phyloP scores from a whole-genome alignment of 176 grass and related monocot genomes.

The Triticum monococcum region DNA sequence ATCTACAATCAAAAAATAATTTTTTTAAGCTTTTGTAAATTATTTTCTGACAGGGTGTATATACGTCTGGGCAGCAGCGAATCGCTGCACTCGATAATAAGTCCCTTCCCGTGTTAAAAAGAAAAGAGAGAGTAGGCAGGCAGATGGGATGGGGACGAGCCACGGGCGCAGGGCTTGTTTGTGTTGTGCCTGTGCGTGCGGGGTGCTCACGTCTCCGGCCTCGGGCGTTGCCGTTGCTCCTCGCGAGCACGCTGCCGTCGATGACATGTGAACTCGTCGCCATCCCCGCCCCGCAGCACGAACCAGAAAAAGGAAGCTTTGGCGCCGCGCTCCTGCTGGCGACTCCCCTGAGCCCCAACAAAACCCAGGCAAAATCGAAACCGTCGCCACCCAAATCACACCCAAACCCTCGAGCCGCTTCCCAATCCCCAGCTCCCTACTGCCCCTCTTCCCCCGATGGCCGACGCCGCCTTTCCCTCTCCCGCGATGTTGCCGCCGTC shows the following conservation, averaged over 20 bases:
- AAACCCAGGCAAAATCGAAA: background rate
- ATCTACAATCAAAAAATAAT: too few species aligned
- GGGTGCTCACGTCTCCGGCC: background rate
- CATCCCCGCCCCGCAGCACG: background rate
- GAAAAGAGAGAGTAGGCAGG: too few species aligned
- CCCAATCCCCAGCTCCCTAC: background rate
- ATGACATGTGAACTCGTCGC: background rate
- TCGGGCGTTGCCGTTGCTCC: background rate
- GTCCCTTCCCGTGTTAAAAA: too few species aligned
- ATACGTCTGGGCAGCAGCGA: too few species aligned
- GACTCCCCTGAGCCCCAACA: background rate
- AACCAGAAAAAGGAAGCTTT: conserved; percentile 20
- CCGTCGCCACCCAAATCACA: background rate
- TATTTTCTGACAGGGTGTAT: too few species aligned
- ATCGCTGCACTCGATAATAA: too few species aligned
- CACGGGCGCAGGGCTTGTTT: too few species aligned
- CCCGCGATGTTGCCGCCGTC: background rate
- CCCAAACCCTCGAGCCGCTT: background rate
- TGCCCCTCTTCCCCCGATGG: background rate
- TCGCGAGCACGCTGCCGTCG: background rate
- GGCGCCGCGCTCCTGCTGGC: background rate
- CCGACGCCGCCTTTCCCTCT: background rate
- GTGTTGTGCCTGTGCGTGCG: background rate
- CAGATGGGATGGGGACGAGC: too few species aligned
- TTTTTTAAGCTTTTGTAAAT: too few species aligned